Evolutionary conservation across 768 basidiomycete species (phyloP), one percentile per base, ranked within the genome.

Genomic region (Psilocybe cubensis): DNA sequence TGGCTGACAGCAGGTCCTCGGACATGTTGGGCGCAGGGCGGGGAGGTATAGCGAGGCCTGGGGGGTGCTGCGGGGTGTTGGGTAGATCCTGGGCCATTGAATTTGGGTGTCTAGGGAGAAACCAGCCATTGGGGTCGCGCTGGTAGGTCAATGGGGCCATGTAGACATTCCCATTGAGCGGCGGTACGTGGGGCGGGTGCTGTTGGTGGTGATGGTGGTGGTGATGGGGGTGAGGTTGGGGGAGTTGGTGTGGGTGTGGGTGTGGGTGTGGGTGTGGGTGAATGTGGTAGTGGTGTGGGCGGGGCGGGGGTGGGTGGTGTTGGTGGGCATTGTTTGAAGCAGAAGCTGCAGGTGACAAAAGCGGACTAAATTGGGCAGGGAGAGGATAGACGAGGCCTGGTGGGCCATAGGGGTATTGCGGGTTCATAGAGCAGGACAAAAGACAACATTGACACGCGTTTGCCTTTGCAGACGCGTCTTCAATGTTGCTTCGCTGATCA

Each of bases 321-420:
- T 54, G 58, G 49, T 60, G 54, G 21, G 28, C 56, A 20, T 54
- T 56, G 54, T 60, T 62, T 43, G 47, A 49, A 24, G 52, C 12
- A 17, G 28, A 43, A 48, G 11, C n/a, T 35, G 38, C 28, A 12
- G 56, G 49, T 38, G 49, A 51, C 17, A 57, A 40, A 43, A 49
- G 52, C 21, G 60, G 51, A 49, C 53, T 57, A 56, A 56, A 63
- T 54, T 59, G 57, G 57, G 52, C 47, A 43, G 50, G 54, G 21
- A 57, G 35, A 12, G 56, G 25, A 50, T 52, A 65, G 29, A 56
- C 54, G 25, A 62, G 17, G 6, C 62, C 62, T 14, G 60, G 55
- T 11, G 57, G 66, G 29, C 62, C 56, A 58, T 63, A 59, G 4
- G 55, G 51, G 28, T 59, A 60, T n/a, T 60, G 60, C 33, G 38